Conservation (phyloP, 148 eudicot genomes). For the Amaranthus palmeri region DNA sequence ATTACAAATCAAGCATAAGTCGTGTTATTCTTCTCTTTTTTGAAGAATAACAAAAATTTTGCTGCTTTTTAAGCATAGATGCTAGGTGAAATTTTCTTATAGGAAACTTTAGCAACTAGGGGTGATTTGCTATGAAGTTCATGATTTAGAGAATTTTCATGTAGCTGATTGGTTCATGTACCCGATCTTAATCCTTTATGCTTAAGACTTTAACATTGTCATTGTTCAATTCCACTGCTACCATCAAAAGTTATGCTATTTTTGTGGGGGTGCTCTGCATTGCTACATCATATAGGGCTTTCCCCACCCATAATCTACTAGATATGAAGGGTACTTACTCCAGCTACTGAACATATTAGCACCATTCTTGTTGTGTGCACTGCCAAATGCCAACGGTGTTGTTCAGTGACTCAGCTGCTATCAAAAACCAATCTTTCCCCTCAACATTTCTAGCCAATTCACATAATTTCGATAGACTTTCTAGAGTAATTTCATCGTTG, state of each 20-base stretch:
- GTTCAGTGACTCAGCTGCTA: neutral
- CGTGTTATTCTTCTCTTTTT: too few species aligned
- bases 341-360: slow-evolving; percentile 15
- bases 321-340: slow-evolving; percentile 15
- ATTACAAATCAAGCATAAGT: too few species aligned
- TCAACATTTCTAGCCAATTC: neutral
- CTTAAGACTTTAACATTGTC: too few species aligned
- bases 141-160: too few species aligned
- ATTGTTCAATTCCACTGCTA: slow-evolving; percentile 33
- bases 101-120: too few species aligned
- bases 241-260: slow-evolving; percentile 21
- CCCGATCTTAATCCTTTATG: too few species aligned
- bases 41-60: too few species aligned
- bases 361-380: neutral
- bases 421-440: slow-evolving; percentile 6
- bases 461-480: neutral
- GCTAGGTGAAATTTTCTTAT: too few species aligned
- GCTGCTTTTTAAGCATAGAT: too few species aligned
- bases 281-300: slow-evolving; percentile 27
- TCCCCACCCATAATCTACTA: slow-evolving; percentile 43
- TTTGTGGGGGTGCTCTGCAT: neutral
- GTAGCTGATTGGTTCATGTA: too few species aligned
- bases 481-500: neutral
- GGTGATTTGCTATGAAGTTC: too few species aligned
- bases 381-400: too few species aligned